Evolutionary conservation across 2,329 filamentous ascomycete genomes (phyloP).

Genomic region (Phaeosphaeria sp.): DNA sequence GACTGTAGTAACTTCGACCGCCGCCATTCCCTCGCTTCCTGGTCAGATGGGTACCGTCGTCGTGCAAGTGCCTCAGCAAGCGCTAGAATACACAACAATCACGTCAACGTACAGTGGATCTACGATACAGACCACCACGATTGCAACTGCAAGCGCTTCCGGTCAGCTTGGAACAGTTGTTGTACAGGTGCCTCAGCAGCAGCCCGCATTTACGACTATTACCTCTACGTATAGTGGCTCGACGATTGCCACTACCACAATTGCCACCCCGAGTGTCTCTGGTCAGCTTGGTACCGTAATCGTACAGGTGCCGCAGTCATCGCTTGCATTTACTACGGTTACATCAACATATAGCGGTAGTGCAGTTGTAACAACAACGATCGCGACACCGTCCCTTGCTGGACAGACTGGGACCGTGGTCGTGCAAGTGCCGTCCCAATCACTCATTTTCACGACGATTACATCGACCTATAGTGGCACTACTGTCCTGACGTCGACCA

Average conservation of each 20-base stretch:
- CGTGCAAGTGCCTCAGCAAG: not conserved
- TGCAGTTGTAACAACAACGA: not conserved
- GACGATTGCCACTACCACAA: not conserved
- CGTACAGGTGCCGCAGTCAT: not conserved
- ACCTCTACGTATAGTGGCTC: not conserved
- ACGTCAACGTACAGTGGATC: not conserved
- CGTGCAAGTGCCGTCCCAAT: not conserved
- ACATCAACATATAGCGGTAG: not conserved
- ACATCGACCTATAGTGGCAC: not conserved
- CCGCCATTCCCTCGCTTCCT: not conserved
- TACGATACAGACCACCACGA: not conserved
- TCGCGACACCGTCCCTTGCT: not conserved
- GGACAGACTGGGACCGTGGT: not conserved
- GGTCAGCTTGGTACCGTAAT: not conserved
- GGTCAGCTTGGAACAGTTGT: not conserved
- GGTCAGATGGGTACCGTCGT: not conserved
- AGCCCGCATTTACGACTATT: not conserved
- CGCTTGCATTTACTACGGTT: not conserved
- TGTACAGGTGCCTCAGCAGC: not conserved
- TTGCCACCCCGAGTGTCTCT: not conserved
- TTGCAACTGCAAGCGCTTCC: not conserved
- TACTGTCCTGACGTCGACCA: not conserved
- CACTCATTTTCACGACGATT: not conserved
- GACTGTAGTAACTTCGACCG: not conserved
- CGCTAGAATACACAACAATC: not conserved